Evolutionary conservation across 2,329 filamentous ascomycete genomes (phyloP).

Genomic region (Fonsecaea monophora): DNA sequence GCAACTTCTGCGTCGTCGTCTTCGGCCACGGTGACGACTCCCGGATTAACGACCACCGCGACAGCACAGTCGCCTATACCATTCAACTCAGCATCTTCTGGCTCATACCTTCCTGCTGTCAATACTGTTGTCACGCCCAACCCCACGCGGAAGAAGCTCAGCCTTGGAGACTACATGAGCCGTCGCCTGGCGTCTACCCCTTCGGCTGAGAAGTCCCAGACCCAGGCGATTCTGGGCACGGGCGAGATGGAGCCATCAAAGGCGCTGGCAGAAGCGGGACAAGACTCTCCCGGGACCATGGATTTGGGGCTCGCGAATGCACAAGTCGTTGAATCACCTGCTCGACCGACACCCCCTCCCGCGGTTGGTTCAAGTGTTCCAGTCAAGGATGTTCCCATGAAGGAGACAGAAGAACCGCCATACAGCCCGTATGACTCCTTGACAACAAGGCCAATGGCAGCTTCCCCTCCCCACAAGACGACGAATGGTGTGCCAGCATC

Average conservation of each 20-base stretch:
- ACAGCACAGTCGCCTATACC: slow-evolving; percentile 44
- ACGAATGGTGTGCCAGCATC: not conserved
- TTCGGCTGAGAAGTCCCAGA: slow-evolving; percentile 50
- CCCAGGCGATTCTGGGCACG: slow-evolving; percentile 35
- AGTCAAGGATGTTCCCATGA: slow-evolving; percentile 28
- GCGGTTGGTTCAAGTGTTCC: slow-evolving; percentile 3
- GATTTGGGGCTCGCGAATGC: slow-evolving; percentile 1
- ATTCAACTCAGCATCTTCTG: slow-evolving; percentile 41
- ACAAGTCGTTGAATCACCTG: slow-evolving; percentile 9
- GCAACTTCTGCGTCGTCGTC: slow-evolving; percentile 43
- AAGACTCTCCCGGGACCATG: slow-evolving; percentile 16
- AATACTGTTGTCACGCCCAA: slow-evolving; percentile 50
- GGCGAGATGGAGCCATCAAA: slow-evolving; percentile 16
- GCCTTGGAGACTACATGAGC: slow-evolving; percentile 56
- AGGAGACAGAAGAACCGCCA: slow-evolving; percentile 30
- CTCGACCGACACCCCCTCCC: slow-evolving; percentile 15
- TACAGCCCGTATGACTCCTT: slow-evolving; percentile 29
- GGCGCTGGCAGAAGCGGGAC: slow-evolving; percentile 19
- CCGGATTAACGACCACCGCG: slow-evolving; percentile 42
- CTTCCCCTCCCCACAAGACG: not conserved
- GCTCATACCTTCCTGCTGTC: slow-evolving; percentile 40
- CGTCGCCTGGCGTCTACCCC: slow-evolving; percentile 49
- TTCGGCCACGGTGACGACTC: slow-evolving; percentile 40
- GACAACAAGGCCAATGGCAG: slow-evolving; percentile 1
- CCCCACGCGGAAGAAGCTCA: slow-evolving; percentile 59